These are phyloP conservation scores for Leccinum broughii DNA, from an alignment of 768 basidiomycete species.

Conservation along the genomic window DNA sequence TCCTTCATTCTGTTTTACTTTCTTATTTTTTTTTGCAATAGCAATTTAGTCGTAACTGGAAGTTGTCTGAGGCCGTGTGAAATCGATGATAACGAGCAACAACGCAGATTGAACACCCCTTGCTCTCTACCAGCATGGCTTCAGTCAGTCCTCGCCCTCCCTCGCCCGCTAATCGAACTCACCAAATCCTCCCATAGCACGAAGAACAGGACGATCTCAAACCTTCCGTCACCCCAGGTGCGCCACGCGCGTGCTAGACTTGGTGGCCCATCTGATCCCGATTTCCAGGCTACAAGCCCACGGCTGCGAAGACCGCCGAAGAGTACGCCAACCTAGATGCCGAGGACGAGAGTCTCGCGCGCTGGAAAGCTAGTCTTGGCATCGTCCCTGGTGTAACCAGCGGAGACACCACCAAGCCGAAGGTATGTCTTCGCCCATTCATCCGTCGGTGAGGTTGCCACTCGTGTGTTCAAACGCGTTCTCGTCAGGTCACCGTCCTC, in stretches of 20 bases:
- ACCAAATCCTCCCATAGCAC: constrained; percentile 31
- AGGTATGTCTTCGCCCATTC: constrained; percentile 44
- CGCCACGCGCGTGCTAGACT: constrained; percentile 11
- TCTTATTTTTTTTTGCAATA: constrained; percentile 20
- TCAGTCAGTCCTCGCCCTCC: constrained; percentile 39
- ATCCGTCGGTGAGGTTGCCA: constrained; percentile 11
- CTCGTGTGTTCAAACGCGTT: constrained; percentile 25
- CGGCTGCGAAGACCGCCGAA: constrained; percentile 67
- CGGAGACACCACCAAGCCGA: constrained; percentile 53
- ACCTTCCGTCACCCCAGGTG: constrained; percentile 70
- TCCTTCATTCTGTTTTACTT: background rate
- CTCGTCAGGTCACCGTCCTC: constrained; percentile 62
- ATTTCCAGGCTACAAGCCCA: constrained; percentile 70
- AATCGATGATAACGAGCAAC: constrained; percentile 47
- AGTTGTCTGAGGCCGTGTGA: constrained; percentile 50
- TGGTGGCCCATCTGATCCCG: constrained; percentile 20
- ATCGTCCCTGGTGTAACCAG: constrained; percentile 55
- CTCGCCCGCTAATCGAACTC: background rate
- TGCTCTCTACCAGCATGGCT: constrained; percentile 46
- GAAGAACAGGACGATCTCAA: constrained; percentile 74
- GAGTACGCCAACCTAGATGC: constrained; percentile 87
- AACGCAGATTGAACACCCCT: constrained; percentile 20
- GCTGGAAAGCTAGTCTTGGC: constrained; percentile 96
- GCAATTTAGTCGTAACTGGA: constrained; percentile 19
- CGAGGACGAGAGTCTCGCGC: constrained; percentile 87